phyloP scores from a whole-genome alignment of 768 basidiomycete species.

The Crucibulum laeve region DNA sequence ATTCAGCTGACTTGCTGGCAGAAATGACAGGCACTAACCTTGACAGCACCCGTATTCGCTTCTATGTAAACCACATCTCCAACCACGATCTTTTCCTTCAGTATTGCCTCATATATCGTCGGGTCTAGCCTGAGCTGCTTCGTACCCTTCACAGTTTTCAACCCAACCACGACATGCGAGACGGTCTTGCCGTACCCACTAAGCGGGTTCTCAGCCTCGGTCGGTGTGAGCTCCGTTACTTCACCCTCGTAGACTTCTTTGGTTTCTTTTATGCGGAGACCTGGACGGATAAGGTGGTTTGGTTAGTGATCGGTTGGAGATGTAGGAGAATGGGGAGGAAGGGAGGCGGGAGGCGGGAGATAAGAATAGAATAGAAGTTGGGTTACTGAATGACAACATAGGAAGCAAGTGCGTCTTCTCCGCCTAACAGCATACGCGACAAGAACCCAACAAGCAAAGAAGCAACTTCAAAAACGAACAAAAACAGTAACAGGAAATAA shows the following conservation, averaged over 20 bases:
- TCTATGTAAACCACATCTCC: conserved; percentile 98
- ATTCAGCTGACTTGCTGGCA: not conserved
- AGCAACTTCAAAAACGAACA: too few species aligned
- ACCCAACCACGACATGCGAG: conserved; percentile 93
- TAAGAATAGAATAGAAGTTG: too few species aligned
- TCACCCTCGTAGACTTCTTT: conserved; percentile 99
- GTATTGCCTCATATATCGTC: conserved; percentile 92
- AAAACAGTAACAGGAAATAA: too few species aligned
- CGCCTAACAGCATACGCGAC: too few species aligned
- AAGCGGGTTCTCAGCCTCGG: conserved; percentile 95
- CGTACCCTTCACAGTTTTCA: conserved; percentile 91
- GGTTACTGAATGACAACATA: too few species aligned
- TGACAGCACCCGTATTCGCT: conserved; percentile 90
- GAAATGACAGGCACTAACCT: conserved; percentile 45
- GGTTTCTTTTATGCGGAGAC: conserved; percentile 96
- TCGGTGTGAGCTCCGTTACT: conserved; percentile 93
- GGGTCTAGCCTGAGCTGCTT: conserved; percentile 95
- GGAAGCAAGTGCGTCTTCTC: too few species aligned
- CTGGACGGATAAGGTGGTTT: conserved; percentile 32
- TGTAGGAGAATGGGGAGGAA: conserved; percentile 2
- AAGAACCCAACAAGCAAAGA: too few species aligned
- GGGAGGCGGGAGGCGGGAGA: too few species aligned
- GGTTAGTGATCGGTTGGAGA: conserved; percentile 5
- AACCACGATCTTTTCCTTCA: conserved; percentile 95
- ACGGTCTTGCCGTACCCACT: conserved; percentile 98